Conservation (phyloP, 768 basidiomycete genomes). For the Amanita rimosa region DNA sequence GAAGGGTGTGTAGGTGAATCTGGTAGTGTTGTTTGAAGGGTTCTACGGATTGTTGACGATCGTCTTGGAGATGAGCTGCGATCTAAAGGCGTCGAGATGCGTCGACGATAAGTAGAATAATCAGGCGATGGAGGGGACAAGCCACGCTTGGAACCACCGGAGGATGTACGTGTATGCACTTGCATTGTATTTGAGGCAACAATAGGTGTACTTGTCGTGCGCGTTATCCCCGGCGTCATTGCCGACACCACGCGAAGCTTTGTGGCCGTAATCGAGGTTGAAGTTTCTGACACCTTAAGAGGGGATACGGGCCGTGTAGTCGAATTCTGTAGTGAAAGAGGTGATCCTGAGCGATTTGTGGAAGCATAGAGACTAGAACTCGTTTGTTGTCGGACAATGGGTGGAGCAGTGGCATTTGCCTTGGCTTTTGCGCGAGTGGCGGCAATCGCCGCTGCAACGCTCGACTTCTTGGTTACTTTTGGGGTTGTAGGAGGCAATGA, state of each 20-base stretch:
- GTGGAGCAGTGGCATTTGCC: constrained; percentile 73
- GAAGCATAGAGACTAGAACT: constrained; percentile 58
- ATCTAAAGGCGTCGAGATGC: constrained; percentile 40
- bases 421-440: constrained; percentile 85
- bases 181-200: constrained; percentile 10
- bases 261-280: constrained; percentile 13
- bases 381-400: constrained; percentile 70
- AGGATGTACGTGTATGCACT: constrained; percentile 28
- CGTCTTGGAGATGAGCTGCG: constrained; percentile 20
- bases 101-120: constrained; percentile 24
- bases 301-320: constrained; percentile 35
- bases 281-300: constrained; percentile 20
- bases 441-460: constrained; percentile 79
- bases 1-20: constrained; percentile 23
- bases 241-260: constrained; percentile 31
- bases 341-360: constrained; percentile 33
- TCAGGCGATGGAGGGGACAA: constrained; percentile 33
- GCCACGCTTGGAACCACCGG: constrained; percentile 22
- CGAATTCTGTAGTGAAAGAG: constrained; percentile 26
- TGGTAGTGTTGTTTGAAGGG: constrained; percentile 25
- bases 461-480: constrained; percentile 60
- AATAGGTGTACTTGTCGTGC: not conserved
- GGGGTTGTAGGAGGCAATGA: constrained; percentile 38
- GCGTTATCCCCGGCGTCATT: not conserved
- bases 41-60: constrained; percentile 24